These are phyloP conservation scores for Arthrobotrys megalospora DNA, from an alignment of 2,329 filamentous ascomycete genomes.

Conservation along the genomic window DNA sequence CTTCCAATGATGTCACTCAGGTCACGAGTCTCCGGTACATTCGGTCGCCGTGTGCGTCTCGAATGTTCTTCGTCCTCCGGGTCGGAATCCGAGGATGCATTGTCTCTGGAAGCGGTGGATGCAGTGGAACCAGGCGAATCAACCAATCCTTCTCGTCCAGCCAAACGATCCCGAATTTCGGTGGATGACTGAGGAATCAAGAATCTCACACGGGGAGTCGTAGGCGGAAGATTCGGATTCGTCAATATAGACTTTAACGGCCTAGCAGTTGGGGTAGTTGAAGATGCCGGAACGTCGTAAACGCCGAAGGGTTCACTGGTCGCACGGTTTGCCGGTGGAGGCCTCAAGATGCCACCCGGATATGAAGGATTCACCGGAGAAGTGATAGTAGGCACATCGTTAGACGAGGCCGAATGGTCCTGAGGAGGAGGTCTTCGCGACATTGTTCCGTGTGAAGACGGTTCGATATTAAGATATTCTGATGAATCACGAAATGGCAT, in stretches of 20 bases:
- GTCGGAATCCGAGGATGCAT: conserved; percentile 50
- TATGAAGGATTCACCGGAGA: conserved; percentile 25
- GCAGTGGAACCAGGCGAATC: conserved; percentile 56
- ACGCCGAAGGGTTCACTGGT: conserved; percentile 56
- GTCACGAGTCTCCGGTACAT: conserved; percentile 38
- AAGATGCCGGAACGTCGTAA: conserved; percentile 48
- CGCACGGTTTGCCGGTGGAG: conserved; percentile 38
- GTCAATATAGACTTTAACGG: conserved; percentile 49
- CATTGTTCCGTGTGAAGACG: conserved; percentile 26
- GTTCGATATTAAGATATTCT: conserved; percentile 27
- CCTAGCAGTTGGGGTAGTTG: conserved; percentile 31
- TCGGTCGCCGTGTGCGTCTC: conserved; percentile 2
- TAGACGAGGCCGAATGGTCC: conserved; percentile 53
- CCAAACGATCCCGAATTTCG: conserved; percentile 54
- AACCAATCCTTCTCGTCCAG: conserved; percentile 39
- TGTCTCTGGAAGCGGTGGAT: conserved; percentile 37
- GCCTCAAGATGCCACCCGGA: conserved; percentile 20
- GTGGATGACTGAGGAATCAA: conserved; percentile 55
- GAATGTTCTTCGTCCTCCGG: conserved; percentile 9
- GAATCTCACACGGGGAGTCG: conserved; percentile 53
- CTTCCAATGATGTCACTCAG: conserved; percentile 54
- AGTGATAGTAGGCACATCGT: conserved; percentile 43
- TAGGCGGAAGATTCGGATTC: conserved; percentile 53
- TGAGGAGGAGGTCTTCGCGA: conserved; percentile 49
- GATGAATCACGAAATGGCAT: not conserved